Evolutionary conservation across 306 rosid species (phyloP).

Genomic region (Cicer bijugum): DNA sequence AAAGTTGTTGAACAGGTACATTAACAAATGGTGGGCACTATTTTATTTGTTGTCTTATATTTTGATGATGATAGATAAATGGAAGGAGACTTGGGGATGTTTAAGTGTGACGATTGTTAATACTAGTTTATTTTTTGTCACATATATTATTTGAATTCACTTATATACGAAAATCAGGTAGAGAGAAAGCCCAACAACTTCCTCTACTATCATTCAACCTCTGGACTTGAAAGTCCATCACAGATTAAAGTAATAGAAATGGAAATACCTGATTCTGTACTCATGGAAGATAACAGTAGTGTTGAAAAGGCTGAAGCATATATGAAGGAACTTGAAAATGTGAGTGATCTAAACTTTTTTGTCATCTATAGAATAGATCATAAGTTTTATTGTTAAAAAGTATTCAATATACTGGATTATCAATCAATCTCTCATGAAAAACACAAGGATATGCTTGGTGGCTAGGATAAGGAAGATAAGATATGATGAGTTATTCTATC

Average conservation of each 20-base stretch:
- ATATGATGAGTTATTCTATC: not conserved
- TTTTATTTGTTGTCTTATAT: conserved; percentile 37
- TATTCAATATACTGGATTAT: conserved; percentile 31
- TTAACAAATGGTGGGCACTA: conserved; percentile 12
- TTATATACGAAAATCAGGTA: conserved; percentile 47
- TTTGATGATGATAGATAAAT: conserved; percentile 35
- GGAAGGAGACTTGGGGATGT: conserved; percentile 24
- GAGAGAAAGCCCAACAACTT: conserved; percentile 47
- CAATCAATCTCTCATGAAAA: conserved; percentile 18
- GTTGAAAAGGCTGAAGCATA: conserved; percentile 85
- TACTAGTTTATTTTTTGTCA: conserved; percentile 21
- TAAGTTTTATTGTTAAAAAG: conserved; percentile 5
- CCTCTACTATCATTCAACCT: conserved; percentile 40
- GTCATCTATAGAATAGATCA: conserved; percentile 26
- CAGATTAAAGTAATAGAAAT: conserved; percentile 56
- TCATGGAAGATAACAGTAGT: conserved; percentile 63
- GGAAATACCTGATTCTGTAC: conserved; percentile 53
- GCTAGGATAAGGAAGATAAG: not conserved
- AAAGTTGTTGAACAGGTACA: conserved; percentile 63
- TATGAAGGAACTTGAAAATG: conserved; percentile 84
- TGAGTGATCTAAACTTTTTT: conserved; percentile 54
- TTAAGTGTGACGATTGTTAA: conserved; percentile 18
- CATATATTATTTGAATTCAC: conserved; percentile 33
- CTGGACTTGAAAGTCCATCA: conserved; percentile 51
- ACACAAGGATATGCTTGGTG: conserved; percentile 6